A percentile compares a stretch with the other conserved stretches of the same genome.
Evolutionary conservation across 2,329 filamentous ascomycete species (phyloP).

Genomic region (Clonostachys sp.): DNA sequence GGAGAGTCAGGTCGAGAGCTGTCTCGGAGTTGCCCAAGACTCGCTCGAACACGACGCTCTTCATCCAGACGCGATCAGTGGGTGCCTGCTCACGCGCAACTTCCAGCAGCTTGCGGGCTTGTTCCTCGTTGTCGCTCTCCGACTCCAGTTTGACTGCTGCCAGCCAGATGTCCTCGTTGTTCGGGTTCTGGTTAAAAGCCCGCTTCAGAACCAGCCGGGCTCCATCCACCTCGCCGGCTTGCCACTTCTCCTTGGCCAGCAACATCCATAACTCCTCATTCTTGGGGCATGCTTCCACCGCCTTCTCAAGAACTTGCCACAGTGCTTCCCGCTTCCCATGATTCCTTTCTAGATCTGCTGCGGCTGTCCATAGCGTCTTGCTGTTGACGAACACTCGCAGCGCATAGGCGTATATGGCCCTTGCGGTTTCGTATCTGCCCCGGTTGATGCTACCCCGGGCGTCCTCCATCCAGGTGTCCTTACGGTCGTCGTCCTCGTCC

Average conservation of each 20-base stretch:
- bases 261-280: slow-evolving; percentile 94
- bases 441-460: slow-evolving; percentile 76
- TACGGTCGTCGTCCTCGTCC: slow-evolving; percentile 94
- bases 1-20: slow-evolving; percentile 81
- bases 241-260: slow-evolving; percentile 92
- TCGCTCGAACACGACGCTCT: slow-evolving; percentile 89
- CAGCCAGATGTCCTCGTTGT: slow-evolving; percentile 97
- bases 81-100: slow-evolving; percentile 84
- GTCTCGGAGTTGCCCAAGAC: slow-evolving; percentile 75
- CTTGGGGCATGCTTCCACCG: slow-evolving; percentile 87
- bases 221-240: slow-evolving; percentile 80
- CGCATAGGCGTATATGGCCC: slow-evolving; percentile 90
- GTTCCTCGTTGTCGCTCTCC: slow-evolving; percentile 76
- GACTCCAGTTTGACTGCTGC: slow-evolving; percentile 95
- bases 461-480: slow-evolving; percentile 94
- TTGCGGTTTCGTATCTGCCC: slow-evolving; percentile 82
- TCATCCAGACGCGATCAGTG: slow-evolving; percentile 96
- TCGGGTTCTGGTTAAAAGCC: slow-evolving; percentile 91
- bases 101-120: slow-evolving; percentile 76
- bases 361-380: slow-evolving; percentile 83
- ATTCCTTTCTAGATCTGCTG: slow-evolving; percentile 84
- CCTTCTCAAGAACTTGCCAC: slow-evolving; percentile 84
- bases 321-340: slow-evolving; percentile 81
- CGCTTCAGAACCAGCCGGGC: slow-evolving; percentile 80
- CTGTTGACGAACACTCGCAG: slow-evolving; percentile 86